Base-by-base conservation (phyloP, 306 rosid species). In the barrel medic (Medicago truncatula) region DNA sequence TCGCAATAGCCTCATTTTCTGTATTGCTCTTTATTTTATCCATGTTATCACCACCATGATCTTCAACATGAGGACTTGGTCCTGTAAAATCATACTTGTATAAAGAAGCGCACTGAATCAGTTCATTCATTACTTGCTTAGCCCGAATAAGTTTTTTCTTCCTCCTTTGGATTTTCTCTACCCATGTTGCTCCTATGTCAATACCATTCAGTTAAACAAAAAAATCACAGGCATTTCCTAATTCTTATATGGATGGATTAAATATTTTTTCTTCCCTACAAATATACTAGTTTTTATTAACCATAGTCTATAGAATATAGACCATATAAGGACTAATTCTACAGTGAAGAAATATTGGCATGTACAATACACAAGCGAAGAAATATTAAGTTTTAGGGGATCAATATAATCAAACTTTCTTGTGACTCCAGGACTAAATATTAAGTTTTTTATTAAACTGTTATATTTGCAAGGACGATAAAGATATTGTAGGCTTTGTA, bases 151-250 rank as follows among this genome's bases (percentile, higher is more conserved):
- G 86, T 71, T 79, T 82, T 79, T 66, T 77, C 66, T 85, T 85
- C 76, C 17, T 85, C 62, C 86, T 16, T 52, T 79, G 84, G 56
- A 85, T 76, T 67, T 85, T 85, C 67, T 14, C 18, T 17, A 82
- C 14, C 88, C 86, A 81, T 7, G 77, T 60, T 23, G 80, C n/a
- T 74, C 88, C 88, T 85, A 14, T 11, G 36, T 10, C n/a, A 76
- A 63, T 5, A 5, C 20, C 50, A 31, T 41, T 40, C 67, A 3
- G 38, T 64, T 28, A 69, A 70, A 68, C 16, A 44, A 49, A 41
- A 43, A 38, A n/a, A 12, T 10, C 56, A 13, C 12, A 61, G 14
- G 67, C 4, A 9, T 61, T 60, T 25, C 11, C 63, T 57, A 21
- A 12, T 44, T 44, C n/a, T 44, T 44, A 44, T 44, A 44, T 44